Evolutionary conservation across 2,329 filamentous ascomycete species (phyloP), one percentile per base, ranked within the genome.

Genomic region (Colletotrichum gigasporum): DNA sequence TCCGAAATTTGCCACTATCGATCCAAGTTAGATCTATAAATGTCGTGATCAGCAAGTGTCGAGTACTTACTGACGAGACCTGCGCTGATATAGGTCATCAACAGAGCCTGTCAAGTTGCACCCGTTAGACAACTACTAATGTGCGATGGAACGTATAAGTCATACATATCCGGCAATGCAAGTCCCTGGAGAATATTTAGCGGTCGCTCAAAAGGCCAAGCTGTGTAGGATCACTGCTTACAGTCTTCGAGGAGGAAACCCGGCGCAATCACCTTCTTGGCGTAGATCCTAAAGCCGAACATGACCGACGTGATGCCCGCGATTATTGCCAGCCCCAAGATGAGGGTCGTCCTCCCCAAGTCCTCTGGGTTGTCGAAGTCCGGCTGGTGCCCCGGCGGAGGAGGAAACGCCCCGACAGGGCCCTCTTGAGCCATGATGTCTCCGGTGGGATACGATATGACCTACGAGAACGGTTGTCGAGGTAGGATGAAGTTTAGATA

Each of bases 1-100:
- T 0, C 69, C 67, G 22, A 66, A 70, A 16, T 67, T 51, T 2
- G 63, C 64, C 68, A 68, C 69, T 71, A 3, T 18, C 35, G 18
- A 11, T 24, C 9, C n/a, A n/a, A n/a, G n/a, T n/a, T n/a, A n/a
- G n/a, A 44, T 2, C 20, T 5, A 24, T 3, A 14, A 2, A 12
- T 14, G 18, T 7, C 11, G 9, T 16, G 18, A 9, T 44, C 16
- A 6, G 3, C n/a, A 20, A 2, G 4, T 10, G 3, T 2, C 0
- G 10, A 0, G 5, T 5, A 44, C 52, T 24, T 4, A 55, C 52
- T 60, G 12, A 54, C 28, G 10, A 60, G 20, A 2, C 54, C 57
- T 5, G 48, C 54, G 5, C 39, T 28, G 3, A 54, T 37, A 10
- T 47, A 60, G 39, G 16, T 10, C 18, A 54, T 60, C 32, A 50